Conservation (phyloP, 345 rosid species). For the Chamaenerion angustifolium region DNA sequence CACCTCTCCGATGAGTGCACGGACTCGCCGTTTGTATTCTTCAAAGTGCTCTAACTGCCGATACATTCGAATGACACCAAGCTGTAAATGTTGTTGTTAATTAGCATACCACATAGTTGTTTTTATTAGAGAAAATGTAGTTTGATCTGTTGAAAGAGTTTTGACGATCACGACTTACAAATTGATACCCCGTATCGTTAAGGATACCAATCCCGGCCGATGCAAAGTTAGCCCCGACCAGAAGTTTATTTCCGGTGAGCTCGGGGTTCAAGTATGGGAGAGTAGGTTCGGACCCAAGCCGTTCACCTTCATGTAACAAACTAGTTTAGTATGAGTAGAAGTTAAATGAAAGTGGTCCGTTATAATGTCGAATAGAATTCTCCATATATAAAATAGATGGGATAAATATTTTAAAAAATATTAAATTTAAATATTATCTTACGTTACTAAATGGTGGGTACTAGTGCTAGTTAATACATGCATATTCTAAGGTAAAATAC, state of each 20-base stretch:
- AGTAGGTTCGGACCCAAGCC: conserved; percentile 24
- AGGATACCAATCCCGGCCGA: conserved; percentile 41
- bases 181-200: conserved; percentile 36
- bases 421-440: too few species aligned
- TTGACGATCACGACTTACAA: conserved; percentile 14
- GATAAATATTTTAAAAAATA: too few species aligned
- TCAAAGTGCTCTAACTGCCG: conserved; percentile 48
- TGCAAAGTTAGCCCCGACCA: conserved; percentile 39
- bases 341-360: too few species aligned
- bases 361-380: too few species aligned
- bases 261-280: conserved; percentile 30
- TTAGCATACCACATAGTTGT: too few species aligned
- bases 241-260: conserved; percentile 25
- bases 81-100: conserved; percentile 16
- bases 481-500: too few species aligned
- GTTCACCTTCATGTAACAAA: conserved; percentile 22
- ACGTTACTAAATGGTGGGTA: too few species aligned
- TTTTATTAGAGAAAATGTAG: too few species aligned
- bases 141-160: too few species aligned
- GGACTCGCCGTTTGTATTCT: conserved; percentile 47
- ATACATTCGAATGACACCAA: conserved; percentile 55
- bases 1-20: conserved; percentile 37
- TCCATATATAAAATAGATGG: too few species aligned
- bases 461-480: too few species aligned
- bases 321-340: too few species aligned